These are phyloP conservation scores for Boletus rubescentipes DNA, from an alignment of 768 basidiomycete species.

Conservation along the genomic window DNA sequence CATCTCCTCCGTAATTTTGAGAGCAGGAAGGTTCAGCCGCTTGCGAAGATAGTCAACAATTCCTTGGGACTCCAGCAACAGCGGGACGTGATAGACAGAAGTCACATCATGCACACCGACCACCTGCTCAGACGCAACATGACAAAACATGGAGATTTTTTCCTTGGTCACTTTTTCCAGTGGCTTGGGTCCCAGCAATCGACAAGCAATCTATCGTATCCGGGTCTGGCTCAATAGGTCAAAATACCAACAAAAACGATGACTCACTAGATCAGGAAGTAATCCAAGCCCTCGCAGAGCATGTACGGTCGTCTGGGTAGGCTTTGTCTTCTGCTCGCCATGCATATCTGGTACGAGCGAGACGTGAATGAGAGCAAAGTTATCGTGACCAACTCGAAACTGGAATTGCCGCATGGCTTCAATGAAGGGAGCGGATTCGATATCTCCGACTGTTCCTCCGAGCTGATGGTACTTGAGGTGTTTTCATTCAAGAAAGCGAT, in stretches of 20 bases:
- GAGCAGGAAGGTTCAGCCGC: conserved; percentile 67
- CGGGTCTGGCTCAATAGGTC: background rate
- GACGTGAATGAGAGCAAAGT: conserved; percentile 96
- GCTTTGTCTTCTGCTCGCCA: conserved; percentile 99
- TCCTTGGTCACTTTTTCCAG: conserved; percentile 84
- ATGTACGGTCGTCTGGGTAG: conserved; percentile 95
- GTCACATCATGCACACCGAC: conserved; percentile 95
- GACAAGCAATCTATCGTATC: conserved; percentile 79
- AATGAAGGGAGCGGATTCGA: conserved; percentile 96
- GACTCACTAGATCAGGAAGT: conserved; percentile 83
- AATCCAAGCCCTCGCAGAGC: conserved; percentile 90
- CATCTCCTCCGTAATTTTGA: conserved; percentile 57
- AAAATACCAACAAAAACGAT: background rate
- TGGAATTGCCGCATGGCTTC: conserved; percentile 99
- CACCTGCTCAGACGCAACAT: conserved; percentile 86
- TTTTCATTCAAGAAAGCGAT: background rate
- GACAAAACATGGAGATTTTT: conserved; percentile 99
- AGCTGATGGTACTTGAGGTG: conserved; percentile 51
- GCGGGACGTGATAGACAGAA: conserved; percentile 96
- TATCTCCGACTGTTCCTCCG: conserved; percentile 97
- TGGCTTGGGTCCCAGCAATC: conserved; percentile 75
- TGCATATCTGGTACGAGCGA: conserved; percentile 98
- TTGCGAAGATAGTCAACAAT: conserved; percentile 81
- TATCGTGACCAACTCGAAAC: conserved; percentile 93
- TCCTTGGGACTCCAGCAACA: conserved; percentile 90